phyloP scores from a whole-genome alignment of 495 filamentous ascomycete genomes.

The Xylaria sp. region DNA sequence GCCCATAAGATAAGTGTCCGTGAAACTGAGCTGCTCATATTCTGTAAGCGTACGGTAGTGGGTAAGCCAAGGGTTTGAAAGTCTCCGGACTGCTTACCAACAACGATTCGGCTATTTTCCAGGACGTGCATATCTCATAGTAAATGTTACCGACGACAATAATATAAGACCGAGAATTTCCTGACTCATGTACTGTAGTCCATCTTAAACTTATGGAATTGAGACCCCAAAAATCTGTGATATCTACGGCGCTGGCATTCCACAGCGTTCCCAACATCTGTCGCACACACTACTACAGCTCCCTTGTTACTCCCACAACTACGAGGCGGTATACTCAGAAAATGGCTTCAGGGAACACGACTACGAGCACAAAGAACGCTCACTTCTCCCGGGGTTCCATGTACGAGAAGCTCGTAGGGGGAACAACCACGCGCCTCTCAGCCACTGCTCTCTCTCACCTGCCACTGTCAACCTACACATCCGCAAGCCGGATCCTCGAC shows the following conservation, averaged over 20 bases:
- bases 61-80: neutral
- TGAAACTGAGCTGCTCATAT: neutral
- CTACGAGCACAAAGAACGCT: neutral
- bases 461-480: constrained; percentile 33
- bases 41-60: neutral
- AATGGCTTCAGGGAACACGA: neutral
- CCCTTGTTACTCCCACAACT: neutral
- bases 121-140: too few relatives aligned
- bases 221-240: neutral
- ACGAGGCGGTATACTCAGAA: neutral
- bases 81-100: neutral
- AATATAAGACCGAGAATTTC: neutral
- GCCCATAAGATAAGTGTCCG: neutral
- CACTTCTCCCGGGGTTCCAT: constrained; percentile 23
- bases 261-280: neutral
- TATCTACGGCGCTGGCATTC: neutral
- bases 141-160: constrained; percentile 5
- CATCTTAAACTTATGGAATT: neutral
- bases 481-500: constrained; percentile 35
- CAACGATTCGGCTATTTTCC: neutral
- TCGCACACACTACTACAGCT: neutral
- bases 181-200: neutral
- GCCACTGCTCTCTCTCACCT: constrained; percentile 32
- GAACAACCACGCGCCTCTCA: constrained; percentile 29
- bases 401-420: constrained; percentile 32